Base-by-base conservation (phyloP, 2,329 filamentous ascomycete species). In the Juglanconis sp. region DNA sequence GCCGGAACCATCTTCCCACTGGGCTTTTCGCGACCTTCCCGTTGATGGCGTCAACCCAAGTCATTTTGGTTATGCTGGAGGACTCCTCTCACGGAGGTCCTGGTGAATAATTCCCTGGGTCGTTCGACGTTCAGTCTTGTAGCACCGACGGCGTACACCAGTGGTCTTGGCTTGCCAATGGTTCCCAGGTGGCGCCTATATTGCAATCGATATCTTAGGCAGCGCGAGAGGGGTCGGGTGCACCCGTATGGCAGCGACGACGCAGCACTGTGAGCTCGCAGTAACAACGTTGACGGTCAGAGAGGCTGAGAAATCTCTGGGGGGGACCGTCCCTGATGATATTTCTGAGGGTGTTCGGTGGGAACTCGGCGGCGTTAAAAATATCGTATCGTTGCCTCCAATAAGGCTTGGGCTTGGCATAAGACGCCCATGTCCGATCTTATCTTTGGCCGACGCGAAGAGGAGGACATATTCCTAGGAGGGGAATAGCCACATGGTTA, bases 1-100 rank as follows among this genome's bases (percentile, higher is more conserved):
- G 84, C 66, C 86, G 85, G 76, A 96, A 96, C 78, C 87, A 90
- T 66, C 81, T 79, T 64, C 90, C 90, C 62, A 92, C 81, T 38
- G 80, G 73, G 70, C 87, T 87, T 64, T 76, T 77, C 63, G 89
- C 90, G 66, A 92, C 81, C 62, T 76, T 80, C 64, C 69, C 68
- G 71, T 88, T 87, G 71, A 77, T 68, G 4, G 69, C 77, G 13
- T 84, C 73, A 56, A 79, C 69, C 79, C 79, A 83, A 67, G 71
- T 74, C 80, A 82, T 83, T 48, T 61, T 69, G 63, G 46, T 56
- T 30, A 38, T 56, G 32, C n/a, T 36, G 17, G 34, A 8, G 15
- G 30, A 11, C 30, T 46, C 30, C 38, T 35, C n/a, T 34, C 17
- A 36, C 11, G 4, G 4, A 15, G 17, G 36, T 44, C 30, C 31